A percentile compares a stretch with the other conserved stretches of the same genome.
Conservation (phyloP, 352 stramenopile species). For the Phytophthora pluvialis region DNA sequence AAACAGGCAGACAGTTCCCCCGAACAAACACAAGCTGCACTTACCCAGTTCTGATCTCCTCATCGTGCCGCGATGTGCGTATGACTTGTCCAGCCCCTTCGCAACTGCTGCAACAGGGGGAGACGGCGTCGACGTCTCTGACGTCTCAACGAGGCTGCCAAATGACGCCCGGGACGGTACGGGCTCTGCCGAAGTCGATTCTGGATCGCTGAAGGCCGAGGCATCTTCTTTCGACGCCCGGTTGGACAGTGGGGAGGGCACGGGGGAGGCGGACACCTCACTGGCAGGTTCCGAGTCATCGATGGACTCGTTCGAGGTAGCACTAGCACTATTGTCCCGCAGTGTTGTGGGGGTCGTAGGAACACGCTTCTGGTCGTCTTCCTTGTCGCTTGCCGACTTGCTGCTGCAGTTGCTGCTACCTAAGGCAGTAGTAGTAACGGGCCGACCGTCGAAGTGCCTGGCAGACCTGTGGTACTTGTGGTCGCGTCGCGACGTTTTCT, state of each 20-base stretch:
- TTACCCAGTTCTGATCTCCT: slow-evolving; percentile 45
- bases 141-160: slow-evolving; percentile 23
- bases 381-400: slow-evolving; percentile 28
- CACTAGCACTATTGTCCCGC: slow-evolving; percentile 41
- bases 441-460: slow-evolving; percentile 33
- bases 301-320: slow-evolving; percentile 51
- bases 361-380: slow-evolving; percentile 24
- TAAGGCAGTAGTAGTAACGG: slow-evolving; percentile 16
- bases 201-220: slow-evolving; percentile 25
- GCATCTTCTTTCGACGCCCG: slow-evolving; percentile 38
- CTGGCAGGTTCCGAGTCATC: slow-evolving; percentile 45
- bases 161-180: slow-evolving; percentile 14
- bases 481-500: slow-evolving; percentile 29
- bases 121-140: slow-evolving; percentile 9
- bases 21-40: slow-evolving; percentile 6
- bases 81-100: slow-evolving; percentile 30
- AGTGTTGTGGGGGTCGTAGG: slow-evolving; percentile 10
- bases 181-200: slow-evolving; percentile 22
- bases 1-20: background rate
- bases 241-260: slow-evolving; percentile 27
- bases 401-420: slow-evolving; percentile 34
- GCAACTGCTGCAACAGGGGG: slow-evolving; percentile 5
- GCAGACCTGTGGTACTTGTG: slow-evolving; percentile 48
- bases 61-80: slow-evolving; percentile 39
- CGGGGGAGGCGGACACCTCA: slow-evolving; percentile 40